Evolutionary conservation across 441 rosid species (phyloP).

Genomic region (Metrosideros polymorpha): DNA sequence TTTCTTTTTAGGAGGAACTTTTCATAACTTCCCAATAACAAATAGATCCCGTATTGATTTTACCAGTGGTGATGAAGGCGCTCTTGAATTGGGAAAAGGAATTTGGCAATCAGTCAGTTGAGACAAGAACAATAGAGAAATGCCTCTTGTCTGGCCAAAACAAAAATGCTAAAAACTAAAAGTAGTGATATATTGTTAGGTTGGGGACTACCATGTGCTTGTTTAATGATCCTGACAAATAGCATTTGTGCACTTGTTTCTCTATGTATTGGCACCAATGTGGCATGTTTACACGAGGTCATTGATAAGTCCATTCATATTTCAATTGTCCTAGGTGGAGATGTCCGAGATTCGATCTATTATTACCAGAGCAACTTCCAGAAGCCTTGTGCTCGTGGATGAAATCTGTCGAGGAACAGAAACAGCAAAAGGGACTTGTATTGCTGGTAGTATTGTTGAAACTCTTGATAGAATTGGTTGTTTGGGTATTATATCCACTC

Average conservation of each 20-base stretch:
- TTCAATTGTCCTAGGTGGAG: conserved; percentile 56
- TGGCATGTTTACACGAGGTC: neutral
- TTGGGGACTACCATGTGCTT: neutral
- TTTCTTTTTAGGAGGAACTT: neutral
- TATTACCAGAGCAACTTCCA: conserved; percentile 58
- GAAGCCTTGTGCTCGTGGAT: conserved; percentile 90
- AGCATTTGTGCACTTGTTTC: neutral
- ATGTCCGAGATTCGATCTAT: conserved; percentile 92
- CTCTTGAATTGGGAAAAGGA: neutral
- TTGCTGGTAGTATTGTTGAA: conserved; percentile 94
- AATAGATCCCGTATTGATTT: neutral
- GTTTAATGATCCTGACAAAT: neutral
- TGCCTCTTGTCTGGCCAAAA: neutral
- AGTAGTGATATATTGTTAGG: neutral
- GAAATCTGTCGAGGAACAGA: conserved; percentile 99
- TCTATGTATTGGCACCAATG: neutral
- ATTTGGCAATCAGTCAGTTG: neutral
- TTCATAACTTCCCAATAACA: neutral
- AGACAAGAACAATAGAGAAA: neutral
- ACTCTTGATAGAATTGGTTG: conserved; percentile 74
- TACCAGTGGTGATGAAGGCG: neutral
- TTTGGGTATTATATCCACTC: conserved; percentile 90
- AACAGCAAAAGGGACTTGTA: conserved; percentile 94
- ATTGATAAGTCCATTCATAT: neutral
- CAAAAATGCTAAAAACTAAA: neutral